phyloP scores from a whole-genome alignment of 768 basidiomycete species.

The Pleurotus tuber-regium region DNA sequence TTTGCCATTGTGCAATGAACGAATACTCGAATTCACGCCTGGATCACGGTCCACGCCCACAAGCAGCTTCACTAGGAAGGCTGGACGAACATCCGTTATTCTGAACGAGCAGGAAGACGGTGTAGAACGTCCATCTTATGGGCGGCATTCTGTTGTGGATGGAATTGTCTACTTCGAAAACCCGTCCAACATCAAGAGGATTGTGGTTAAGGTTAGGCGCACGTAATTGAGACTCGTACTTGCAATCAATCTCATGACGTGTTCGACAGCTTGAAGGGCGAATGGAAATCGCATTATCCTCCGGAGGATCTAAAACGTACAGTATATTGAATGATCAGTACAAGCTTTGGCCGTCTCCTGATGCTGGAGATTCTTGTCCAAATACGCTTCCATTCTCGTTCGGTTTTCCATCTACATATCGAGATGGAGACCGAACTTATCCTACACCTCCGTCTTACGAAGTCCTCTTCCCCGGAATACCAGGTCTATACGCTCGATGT shows the following conservation, averaged over 20 bases:
- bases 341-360: slow-evolving; percentile 22
- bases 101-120: slow-evolving; percentile 46
- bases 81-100: slow-evolving; percentile 37
- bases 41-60: slow-evolving; percentile 24
- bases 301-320: slow-evolving; percentile 33
- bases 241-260: not conserved
- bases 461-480: not conserved
- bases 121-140: slow-evolving; percentile 39
- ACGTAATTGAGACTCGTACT: not conserved
- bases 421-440: slow-evolving; percentile 3
- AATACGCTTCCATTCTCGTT: slow-evolving; percentile 18
- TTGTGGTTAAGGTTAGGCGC: slow-evolving; percentile 43
- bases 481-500: slow-evolving; percentile 13
- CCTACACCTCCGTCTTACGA: slow-evolving; percentile 11
- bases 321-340: slow-evolving; percentile 30
- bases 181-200: slow-evolving; percentile 33
- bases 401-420: slow-evolving; percentile 9
- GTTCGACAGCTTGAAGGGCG: slow-evolving; percentile 38
- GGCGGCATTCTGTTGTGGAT: slow-evolving; percentile 35
- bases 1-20: not conserved
- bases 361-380: slow-evolving; percentile 23
- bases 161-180: slow-evolving; percentile 44
- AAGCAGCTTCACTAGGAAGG: slow-evolving; percentile 38
- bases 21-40: not conserved
- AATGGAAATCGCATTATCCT: slow-evolving; percentile 35